A percentile compares a stretch with the other conserved stretches of the same genome.
Evolutionary conservation across 2,329 filamentous ascomycete genomes (phyloP).

Genomic region (Pseudogymnoascus verrucosus): DNA sequence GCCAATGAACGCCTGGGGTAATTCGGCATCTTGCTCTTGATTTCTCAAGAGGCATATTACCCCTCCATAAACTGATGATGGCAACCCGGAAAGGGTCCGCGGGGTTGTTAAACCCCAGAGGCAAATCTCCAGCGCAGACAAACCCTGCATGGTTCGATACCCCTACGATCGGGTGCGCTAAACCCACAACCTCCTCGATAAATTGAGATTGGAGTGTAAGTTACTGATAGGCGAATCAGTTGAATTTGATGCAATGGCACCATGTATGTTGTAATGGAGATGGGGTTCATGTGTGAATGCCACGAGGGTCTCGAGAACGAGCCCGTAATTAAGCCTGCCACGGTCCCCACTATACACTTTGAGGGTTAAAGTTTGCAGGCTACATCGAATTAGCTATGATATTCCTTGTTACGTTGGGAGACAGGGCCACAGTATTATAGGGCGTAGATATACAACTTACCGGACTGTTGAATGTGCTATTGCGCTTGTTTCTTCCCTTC

Average conservation of each 20-base stretch:
- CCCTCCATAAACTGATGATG: not conserved
- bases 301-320: not conserved
- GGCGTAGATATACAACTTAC: constrained; percentile 10
- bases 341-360: constrained; percentile 9
- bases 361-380: constrained; percentile 13
- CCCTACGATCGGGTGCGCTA: not conserved
- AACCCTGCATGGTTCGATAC: not conserved
- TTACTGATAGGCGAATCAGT: constrained; percentile 2
- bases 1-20: not conserved
- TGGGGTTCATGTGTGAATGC: not conserved
- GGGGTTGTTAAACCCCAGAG: not conserved
- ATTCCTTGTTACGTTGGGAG: not conserved
- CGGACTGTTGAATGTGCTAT: constrained; percentile 92
- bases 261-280: constrained; percentile 3
- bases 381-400: constrained; percentile 3
- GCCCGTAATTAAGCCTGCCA: not conserved
- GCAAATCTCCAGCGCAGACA: not conserved
- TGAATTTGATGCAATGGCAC: not conserved
- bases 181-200: not conserved
- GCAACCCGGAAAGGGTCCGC: not conserved
- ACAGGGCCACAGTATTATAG: not conserved
- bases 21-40: not conserved
- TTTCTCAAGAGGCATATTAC: not conserved
- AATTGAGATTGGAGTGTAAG: not conserved
- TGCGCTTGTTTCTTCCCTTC: constrained; percentile 89